phyloP scores from a whole-genome alignment of 768 basidiomycete species.

The Coprinellus aureogranulatus region DNA sequence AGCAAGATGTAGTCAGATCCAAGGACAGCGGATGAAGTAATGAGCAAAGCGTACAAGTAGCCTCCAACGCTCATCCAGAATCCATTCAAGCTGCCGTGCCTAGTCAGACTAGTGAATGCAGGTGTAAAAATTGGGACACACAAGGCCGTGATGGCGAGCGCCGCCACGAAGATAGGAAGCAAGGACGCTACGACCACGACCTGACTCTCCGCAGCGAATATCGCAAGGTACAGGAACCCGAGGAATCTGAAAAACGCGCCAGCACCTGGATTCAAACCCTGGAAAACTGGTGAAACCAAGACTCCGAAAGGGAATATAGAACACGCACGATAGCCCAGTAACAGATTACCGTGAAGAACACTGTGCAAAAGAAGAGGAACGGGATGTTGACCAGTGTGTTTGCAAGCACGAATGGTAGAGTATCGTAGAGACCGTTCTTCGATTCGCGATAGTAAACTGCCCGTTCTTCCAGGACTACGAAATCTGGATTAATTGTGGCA shows the following conservation, averaged over 20 bases:
- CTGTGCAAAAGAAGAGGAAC: slow-evolving; percentile 49
- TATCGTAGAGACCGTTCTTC: slow-evolving; percentile 56
- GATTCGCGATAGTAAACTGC: slow-evolving; percentile 55
- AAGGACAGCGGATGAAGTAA: not conserved
- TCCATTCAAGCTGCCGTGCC: slow-evolving; percentile 35
- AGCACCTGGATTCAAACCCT: slow-evolving; percentile 51
- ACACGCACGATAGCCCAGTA: slow-evolving; percentile 51
- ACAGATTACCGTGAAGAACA: slow-evolving; percentile 48
- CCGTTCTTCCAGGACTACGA: slow-evolving; percentile 53
- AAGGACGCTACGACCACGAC: slow-evolving; percentile 47
- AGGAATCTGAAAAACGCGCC: slow-evolving; percentile 54
- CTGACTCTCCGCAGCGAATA: slow-evolving; percentile 53
- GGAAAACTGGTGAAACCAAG: not conserved
- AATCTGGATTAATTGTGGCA: not conserved
- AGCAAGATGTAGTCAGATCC: too few relatives aligned
- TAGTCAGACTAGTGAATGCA: not conserved
- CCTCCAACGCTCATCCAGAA: slow-evolving; percentile 62
- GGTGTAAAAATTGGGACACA: slow-evolving; percentile 10
- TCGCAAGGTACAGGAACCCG: slow-evolving; percentile 50
- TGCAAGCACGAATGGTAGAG: slow-evolving; percentile 51
- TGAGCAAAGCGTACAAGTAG: slow-evolving; percentile 34
- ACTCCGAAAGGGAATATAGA: not conserved
- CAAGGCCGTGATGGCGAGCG: slow-evolving; percentile 54
- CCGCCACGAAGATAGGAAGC: slow-evolving; percentile 59
- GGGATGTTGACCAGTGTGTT: slow-evolving; percentile 54